Percentiles rank a stretch among this genome's conserved stretches.
phyloP scores from a whole-genome alignment of 176 grass and related monocot genomes.

The Pontederia crassipes region DNA sequence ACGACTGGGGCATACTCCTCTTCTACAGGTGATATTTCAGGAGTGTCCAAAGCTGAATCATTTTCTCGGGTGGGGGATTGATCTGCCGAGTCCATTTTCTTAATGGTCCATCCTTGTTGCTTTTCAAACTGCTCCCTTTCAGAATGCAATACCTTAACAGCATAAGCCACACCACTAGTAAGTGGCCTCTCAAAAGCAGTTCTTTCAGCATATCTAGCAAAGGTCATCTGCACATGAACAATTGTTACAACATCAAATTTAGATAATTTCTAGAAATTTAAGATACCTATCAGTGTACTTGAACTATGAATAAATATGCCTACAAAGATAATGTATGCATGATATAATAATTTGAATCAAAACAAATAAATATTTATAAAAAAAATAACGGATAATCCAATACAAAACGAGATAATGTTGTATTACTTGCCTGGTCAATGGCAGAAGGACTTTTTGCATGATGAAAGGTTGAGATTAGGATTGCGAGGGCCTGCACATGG shows the following conservation, averaged over 20 bases:
- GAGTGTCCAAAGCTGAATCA: conserved; percentile 35
- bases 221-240: conserved; percentile 48
- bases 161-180: conserved; percentile 96
- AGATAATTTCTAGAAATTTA: background rate
- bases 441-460: conserved; percentile 72
- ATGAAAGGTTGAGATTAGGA: conserved; percentile 91
- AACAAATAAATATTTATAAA: too few relatives aligned
- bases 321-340: too few relatives aligned
- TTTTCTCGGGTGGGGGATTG: conserved; percentile 38
- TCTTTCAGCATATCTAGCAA: conserved; percentile 88
- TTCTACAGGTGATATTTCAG: conserved; percentile 26
- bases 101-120: conserved; percentile 81
- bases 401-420: too few relatives aligned
- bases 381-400: too few relatives aligned
- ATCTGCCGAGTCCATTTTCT: conserved; percentile 83
- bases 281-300: background rate
- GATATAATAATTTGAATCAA: too few relatives aligned
- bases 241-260: background rate
- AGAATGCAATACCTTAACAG: conserved; percentile 57
- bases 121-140: conserved; percentile 87
- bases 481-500: conserved; percentile 91
- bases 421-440: conserved; percentile 62
- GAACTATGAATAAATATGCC: background rate
- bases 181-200: conserved; percentile 96
- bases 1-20: conserved; percentile 94